Evolutionary conservation across 2,329 filamentous ascomycete genomes (phyloP).

Genomic region (Penicillium verrucosum): DNA sequence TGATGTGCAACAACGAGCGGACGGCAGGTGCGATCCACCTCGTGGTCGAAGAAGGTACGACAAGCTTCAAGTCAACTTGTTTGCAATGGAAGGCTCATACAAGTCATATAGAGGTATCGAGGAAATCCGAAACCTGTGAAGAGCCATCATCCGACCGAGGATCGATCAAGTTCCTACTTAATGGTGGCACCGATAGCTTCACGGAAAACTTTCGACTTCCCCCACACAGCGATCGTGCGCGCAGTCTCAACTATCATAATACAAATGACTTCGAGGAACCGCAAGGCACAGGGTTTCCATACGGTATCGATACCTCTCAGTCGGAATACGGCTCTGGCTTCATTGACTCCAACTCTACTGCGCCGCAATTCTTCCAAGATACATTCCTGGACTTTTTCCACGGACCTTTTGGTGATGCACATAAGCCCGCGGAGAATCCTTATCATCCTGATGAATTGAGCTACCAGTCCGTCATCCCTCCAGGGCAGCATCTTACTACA

Average conservation of each 20-base stretch:
- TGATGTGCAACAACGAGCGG: conserved; percentile 40
- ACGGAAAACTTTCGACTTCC: conserved; percentile 46
- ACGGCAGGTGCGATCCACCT: conserved; percentile 15
- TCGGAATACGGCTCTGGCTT: conserved; percentile 20
- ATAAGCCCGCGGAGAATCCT: conserved; percentile 24
- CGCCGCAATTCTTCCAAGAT: conserved; percentile 34
- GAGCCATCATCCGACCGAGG: conserved; percentile 40
- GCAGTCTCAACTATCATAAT: conserved; percentile 38
- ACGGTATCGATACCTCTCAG: conserved; percentile 11
- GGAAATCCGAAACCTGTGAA: conserved; percentile 27
- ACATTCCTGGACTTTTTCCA: conserved; percentile 40
- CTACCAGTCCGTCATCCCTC: conserved; percentile 17
- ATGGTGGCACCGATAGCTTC: conserved; percentile 47
- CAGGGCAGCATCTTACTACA: conserved; percentile 19
- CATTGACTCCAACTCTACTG: conserved; percentile 24
- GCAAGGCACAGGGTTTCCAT: conserved; percentile 17
- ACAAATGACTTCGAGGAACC: conserved; percentile 27
- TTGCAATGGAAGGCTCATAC: background rate
- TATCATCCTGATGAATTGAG: conserved; percentile 18
- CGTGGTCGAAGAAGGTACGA: conserved; percentile 21
- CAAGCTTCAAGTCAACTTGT: background rate
- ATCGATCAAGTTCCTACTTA: conserved; percentile 48
- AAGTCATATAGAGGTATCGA: conserved; percentile 15
- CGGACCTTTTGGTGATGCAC: conserved; percentile 32
- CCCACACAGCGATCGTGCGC: conserved; percentile 37